Evolutionary conservation across 2,329 filamentous ascomycete species (phyloP), one percentile per base, ranked within the genome.

Genomic region (Colletotrichum sojae): DNA sequence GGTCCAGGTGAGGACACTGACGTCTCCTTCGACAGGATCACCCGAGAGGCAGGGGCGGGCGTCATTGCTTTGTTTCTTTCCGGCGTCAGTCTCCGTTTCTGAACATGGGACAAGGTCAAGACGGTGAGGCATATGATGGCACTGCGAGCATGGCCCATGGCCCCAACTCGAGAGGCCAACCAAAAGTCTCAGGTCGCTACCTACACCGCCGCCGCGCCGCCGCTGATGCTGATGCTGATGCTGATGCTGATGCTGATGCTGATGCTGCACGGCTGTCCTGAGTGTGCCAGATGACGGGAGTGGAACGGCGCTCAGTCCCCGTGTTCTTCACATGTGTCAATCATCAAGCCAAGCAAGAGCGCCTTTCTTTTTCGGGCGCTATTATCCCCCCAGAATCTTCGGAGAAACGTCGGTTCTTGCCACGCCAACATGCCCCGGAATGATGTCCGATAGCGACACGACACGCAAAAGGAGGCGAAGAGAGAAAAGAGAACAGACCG

Each of bases 71-170:
- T 49, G 46, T 49, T 49, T 49, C 46, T 49, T 49, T 18, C 46
- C 22, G 16, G 45, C 45, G 25, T 49, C 27, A 51, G 63, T 49
- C 46, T 40, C 25, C 59, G 66, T 69, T 69, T 69, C 66, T 61
- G 55, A 66, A 69, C 48, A 69, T 69, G 66, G 55, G 66, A 66
- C 56, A 54, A 59, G 45, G 46, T 36, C 20, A 49, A 52, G 18
- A 59, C 46, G 46, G 46, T 25, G 15, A 25, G 20, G 25, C 12
- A 25, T 31, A 20, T 25, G 25, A 15, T 15, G 12, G n/a, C 46
- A 18, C n/a, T 18, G 22, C 20, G 31, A 36, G 31, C 10, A 36
- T 36, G 31, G 31, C 9, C 31, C 10, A 36, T 36, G 31, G 31
- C 9, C 31, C 31, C 31, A 36, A 36, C 31, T 36, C 36, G 39